Conservation (phyloP, 2,329 filamentous ascomycete genomes). For the Ilyonectria mors-panacis region DNA sequence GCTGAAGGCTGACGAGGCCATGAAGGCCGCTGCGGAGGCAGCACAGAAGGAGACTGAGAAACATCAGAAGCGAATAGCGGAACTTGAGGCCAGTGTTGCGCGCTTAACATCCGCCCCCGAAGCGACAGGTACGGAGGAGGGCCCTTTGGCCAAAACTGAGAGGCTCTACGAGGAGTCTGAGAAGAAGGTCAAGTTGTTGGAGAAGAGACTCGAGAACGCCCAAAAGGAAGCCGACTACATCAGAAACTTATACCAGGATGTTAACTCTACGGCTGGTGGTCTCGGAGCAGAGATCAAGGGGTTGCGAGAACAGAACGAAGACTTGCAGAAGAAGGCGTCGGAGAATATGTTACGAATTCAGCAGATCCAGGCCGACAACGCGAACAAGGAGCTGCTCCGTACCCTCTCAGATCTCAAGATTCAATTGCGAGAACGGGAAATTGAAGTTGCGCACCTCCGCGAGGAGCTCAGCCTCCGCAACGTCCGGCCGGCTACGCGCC, state of each 20-base stretch:
- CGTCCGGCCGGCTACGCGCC: constrained; percentile 69
- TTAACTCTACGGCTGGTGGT: constrained; percentile 63
- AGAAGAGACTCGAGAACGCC: constrained; percentile 57
- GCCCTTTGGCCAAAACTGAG: constrained; percentile 47
- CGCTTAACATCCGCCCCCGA: constrained; percentile 48
- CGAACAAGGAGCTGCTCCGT: constrained; percentile 53
- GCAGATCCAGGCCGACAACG: constrained; percentile 58
- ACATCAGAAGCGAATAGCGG: constrained; percentile 53
- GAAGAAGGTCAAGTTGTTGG: constrained; percentile 58
- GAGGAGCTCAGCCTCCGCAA: constrained; percentile 67
- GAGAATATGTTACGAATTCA: constrained; percentile 65
- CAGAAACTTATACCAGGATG: constrained; percentile 71
- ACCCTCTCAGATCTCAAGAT: constrained; percentile 59
- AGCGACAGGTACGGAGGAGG: constrained; percentile 42
- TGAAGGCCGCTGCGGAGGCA: constrained; percentile 47
- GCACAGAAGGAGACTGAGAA: constrained; percentile 55
- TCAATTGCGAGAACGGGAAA: constrained; percentile 65
- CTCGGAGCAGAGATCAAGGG: constrained; percentile 63
- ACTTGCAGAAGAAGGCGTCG: constrained; percentile 59
- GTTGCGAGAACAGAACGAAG: constrained; percentile 59
- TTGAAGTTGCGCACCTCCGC: constrained; percentile 62
- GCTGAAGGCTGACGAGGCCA: constrained; percentile 54
- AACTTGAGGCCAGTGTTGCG: constrained; percentile 54
- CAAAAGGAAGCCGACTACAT: constrained; percentile 70
- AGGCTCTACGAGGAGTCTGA: constrained; percentile 55